Evolutionary conservation across 169 alveolate species (phyloP).

Genomic region (Eimeria tenella): DNA sequence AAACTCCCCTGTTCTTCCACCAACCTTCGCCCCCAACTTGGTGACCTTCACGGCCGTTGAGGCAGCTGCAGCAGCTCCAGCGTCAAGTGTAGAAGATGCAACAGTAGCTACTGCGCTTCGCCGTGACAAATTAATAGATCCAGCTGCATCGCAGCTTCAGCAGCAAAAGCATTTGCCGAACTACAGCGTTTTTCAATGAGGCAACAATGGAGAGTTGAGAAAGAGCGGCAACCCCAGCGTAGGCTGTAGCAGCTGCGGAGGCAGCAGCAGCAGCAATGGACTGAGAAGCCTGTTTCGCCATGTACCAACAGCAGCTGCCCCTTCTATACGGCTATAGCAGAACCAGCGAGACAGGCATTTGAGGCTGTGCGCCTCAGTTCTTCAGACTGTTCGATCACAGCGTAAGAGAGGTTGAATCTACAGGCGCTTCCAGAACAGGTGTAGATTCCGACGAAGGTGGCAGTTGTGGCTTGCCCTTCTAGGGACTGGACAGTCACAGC

Average conservation of each 20-base stretch:
- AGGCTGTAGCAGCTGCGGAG: background rate
- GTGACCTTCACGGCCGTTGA: background rate
- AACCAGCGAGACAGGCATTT: background rate
- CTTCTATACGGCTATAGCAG: background rate
- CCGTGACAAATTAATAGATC: background rate
- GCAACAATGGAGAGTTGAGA: background rate
- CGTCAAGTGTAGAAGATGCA: background rate
- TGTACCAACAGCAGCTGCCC: background rate
- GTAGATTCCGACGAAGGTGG: too few species aligned
- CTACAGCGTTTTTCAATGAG: conserved; percentile 9
- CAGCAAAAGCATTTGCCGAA: conserved; percentile 6
- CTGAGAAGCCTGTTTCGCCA: background rate
- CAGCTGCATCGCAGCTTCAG: background rate
- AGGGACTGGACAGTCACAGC: background rate
- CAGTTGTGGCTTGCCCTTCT: too few species aligned
- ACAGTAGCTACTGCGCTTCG: background rate
- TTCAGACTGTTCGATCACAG: background rate
- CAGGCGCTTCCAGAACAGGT: too few species aligned
- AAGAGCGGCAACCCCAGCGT: conserved; percentile 20
- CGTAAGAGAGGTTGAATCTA: background rate
- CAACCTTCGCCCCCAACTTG: conserved; percentile 41
- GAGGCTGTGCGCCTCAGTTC: background rate
- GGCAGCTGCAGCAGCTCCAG: conserved; percentile 1
- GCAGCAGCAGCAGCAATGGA: conserved; percentile 32
- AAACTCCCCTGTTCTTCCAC: conserved; percentile 48